These are phyloP conservation scores for Asterionellopsis glacialis DNA, from an alignment of 108 stramenopile genomes.

Conservation along the genomic window DNA sequence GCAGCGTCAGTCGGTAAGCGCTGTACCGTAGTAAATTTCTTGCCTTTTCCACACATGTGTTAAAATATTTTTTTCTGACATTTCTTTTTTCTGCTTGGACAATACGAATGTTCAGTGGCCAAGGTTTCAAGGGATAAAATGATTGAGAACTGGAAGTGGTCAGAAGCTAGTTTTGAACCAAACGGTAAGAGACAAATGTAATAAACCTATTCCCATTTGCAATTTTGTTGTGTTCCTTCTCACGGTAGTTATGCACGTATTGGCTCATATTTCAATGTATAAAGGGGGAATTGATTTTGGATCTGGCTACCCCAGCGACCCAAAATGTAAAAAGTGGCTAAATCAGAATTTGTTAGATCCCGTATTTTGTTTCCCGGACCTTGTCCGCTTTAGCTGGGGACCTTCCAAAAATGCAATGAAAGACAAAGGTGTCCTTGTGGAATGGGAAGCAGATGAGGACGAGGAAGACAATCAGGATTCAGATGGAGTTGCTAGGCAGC, in stretches of 20 bases:
- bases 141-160: slow-evolving; percentile 52
- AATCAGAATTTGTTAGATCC: slow-evolving; percentile 40
- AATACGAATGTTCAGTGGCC: slow-evolving; percentile 41
- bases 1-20: slow-evolving; percentile 72
- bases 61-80: not conserved
- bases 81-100: not conserved
- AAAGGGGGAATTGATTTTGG: slow-evolving; percentile 19
- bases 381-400: slow-evolving; percentile 79
- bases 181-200: not conserved
- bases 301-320: slow-evolving; percentile 76
- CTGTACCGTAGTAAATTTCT: no score
- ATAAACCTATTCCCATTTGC: no score
- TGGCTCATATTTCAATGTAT: no score
- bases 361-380: slow-evolving; percentile 73
- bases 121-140: slow-evolving; percentile 79
- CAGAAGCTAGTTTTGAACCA: slow-evolving; percentile 27
- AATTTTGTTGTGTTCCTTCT: no score
- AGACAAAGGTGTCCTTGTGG: slow-evolving; percentile 29
- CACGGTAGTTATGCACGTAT: no score
- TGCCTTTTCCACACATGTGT: no score
- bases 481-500: slow-evolving; percentile 16
- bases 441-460: slow-evolving; percentile 63
- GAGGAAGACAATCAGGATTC: slow-evolving; percentile 46
- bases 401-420: slow-evolving; percentile 51
- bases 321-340: slow-evolving; percentile 71